Conservation (phyloP, 2,329 filamentous ascomycete genomes). For the Xylaria sp. region DNA sequence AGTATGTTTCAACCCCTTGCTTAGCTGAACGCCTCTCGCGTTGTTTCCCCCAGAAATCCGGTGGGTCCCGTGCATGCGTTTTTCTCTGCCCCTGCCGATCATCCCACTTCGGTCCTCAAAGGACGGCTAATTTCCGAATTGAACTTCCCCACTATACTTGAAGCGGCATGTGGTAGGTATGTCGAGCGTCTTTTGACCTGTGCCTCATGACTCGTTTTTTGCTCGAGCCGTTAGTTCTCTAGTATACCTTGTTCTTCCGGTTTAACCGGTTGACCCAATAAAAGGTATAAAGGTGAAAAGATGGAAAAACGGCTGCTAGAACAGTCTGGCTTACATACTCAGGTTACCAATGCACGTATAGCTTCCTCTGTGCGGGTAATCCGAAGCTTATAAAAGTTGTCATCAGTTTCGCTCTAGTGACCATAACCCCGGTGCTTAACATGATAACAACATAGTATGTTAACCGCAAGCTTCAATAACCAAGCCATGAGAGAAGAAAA, state of each 20-base stretch:
- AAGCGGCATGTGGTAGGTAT: conserved; percentile 12
- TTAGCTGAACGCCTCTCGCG: background rate
- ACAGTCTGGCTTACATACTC: no score
- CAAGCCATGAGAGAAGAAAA: no score
- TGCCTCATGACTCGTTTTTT: conserved; percentile 21
- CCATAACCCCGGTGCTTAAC: no score
- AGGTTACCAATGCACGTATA: no score
- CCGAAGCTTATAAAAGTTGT: no score
- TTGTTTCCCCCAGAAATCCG: conserved; percentile 25
- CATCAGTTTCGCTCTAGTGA: no score
- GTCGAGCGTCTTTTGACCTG: background rate
- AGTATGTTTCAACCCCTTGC: conserved; percentile 32
- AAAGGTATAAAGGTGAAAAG: background rate
- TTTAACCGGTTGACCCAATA: no score
- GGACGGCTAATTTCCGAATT: conserved; percentile 17
- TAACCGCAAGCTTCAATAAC: no score
- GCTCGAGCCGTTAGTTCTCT: background rate
- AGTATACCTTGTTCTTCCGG: background rate
- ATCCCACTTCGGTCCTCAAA: conserved; percentile 2
- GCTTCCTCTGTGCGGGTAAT: no score
- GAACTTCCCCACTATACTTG: conserved; percentile 13
- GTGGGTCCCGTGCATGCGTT: conserved; percentile 12
- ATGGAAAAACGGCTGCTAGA: background rate
- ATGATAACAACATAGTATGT: no score
- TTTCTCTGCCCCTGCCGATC: conserved; percentile 34